Base-by-base conservation (phyloP, 176 grass and related monocot species). In the Oryza nivara region DNA sequence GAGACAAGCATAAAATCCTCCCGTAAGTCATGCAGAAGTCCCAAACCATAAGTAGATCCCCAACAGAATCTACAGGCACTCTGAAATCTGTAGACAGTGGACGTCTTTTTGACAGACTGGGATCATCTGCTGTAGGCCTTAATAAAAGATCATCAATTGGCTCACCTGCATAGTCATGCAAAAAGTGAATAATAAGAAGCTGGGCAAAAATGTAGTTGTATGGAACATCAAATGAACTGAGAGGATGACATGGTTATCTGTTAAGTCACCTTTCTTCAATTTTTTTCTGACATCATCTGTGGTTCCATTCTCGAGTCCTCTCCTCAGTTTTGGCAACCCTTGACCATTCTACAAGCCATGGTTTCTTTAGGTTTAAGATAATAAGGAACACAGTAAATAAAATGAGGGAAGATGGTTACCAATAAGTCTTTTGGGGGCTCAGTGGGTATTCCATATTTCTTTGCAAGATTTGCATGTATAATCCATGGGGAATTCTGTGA, bases 141-240 rank as follows among this genome's bases (percentile, higher is more conserved):
- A 95, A 73, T 79, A 93, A 85, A 76, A 92, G 75, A 84, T 98
- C 96, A 76, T 98, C 96, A 80, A 98, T 95, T 63, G 96, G 96
- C 68, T 83, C 80, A 26, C 81, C 90, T 92, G 92, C 58, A 66
- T 83, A 90, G 26, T 78, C 20, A 90, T 32, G 70, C 84, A 64
- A 84, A 68, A 76, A 79, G 23, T 71, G 34, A 51, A 78, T 34
- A 65, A 32, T 86, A 72, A 90, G 73, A 82, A 73, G 9, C 56
- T 40, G 58, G 34, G 1, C 41, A 49, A 26, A 81, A 85, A 52
- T 81, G 32, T 52, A 80, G 64, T 52, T 51, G 71, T 32, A 65
- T 70, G 11, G 51, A 85, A 49, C 11, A 86, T 73, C 58, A 72
- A 78, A 76, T 58, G 20, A 82, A 82, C 56, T 43, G 16, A 36